phyloP scores from a whole-genome alignment of 169 alveolate species.

The Fabrea salina region DNA sequence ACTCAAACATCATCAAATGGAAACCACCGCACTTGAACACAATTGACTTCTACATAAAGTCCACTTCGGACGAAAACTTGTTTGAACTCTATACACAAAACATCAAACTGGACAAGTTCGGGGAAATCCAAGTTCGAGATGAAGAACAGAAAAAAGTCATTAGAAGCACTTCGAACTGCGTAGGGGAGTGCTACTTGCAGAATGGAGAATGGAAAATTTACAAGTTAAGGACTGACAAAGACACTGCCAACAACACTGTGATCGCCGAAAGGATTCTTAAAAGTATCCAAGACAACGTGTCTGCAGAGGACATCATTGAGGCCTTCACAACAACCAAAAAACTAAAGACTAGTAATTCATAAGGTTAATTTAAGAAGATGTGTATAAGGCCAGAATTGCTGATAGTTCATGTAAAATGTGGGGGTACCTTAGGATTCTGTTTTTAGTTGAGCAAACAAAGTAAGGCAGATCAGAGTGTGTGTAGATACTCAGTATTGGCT shows the following conservation, averaged over 20 bases:
- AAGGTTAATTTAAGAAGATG: no score
- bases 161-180: background rate
- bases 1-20: conserved; percentile 92
- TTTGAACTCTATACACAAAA: background rate
- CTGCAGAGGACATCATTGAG: background rate
- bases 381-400: no score
- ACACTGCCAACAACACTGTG: background rate
- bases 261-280: background rate
- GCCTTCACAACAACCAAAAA: background rate
- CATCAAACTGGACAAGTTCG: background rate
- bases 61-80: background rate
- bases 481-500: no score
- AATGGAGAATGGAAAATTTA: background rate
- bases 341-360: no score
- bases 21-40: conserved; percentile 94
- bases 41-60: conserved; percentile 84
- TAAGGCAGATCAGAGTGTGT: no score
- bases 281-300: conserved; percentile 10
- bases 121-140: background rate
- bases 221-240: conserved; percentile 9
- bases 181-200: background rate
- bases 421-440: no score
- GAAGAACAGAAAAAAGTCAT: background rate
- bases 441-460: no score
- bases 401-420: no score